These are phyloP conservation scores for Yamadazyma epiphylla DNA, from an alignment of 1,139 yeast species.

Conservation along the genomic window DNA sequence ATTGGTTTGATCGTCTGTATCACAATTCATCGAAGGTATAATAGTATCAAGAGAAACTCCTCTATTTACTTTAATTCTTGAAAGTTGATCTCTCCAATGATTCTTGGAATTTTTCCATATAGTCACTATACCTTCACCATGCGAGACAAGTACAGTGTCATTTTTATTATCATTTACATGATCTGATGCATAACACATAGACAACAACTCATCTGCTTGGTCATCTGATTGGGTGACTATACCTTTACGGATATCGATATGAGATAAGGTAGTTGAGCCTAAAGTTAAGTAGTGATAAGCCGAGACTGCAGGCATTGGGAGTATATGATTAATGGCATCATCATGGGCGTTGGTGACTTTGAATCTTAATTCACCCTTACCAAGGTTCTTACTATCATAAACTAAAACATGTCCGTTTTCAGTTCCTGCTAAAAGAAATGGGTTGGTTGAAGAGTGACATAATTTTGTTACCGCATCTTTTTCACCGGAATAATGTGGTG, in stretches of 20 bases:
- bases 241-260: slow-evolving; percentile 75
- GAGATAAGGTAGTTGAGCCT: slow-evolving; percentile 80
- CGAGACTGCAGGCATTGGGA: slow-evolving; percentile 62
- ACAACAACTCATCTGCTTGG: slow-evolving; percentile 86
- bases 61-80: slow-evolving; percentile 68
- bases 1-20: slow-evolving; percentile 44
- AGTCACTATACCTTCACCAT: slow-evolving; percentile 91
- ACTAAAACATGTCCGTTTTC: slow-evolving; percentile 69
- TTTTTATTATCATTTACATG: slow-evolving; percentile 45
- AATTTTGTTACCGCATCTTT: slow-evolving; percentile 55
- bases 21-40: slow-evolving; percentile 71
- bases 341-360: slow-evolving; percentile 58
- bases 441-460: slow-evolving; percentile 59
- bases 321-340: slow-evolving; percentile 71
- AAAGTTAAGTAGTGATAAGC: slow-evolving; percentile 78
- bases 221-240: slow-evolving; percentile 67
- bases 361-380: slow-evolving; percentile 33
- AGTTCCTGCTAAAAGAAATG: slow-evolving; percentile 70
- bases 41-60: slow-evolving; percentile 78
- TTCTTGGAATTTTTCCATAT: slow-evolving; percentile 79
- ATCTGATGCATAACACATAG: slow-evolving; percentile 65
- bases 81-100: slow-evolving; percentile 70
- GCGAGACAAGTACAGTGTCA: slow-evolving; percentile 66
- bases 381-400: slow-evolving; percentile 52
- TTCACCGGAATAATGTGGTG: slow-evolving; percentile 20